Evolutionary conservation across 345 rosid genomes (phyloP).

Genomic region (Capsella bursapastoris): DNA sequence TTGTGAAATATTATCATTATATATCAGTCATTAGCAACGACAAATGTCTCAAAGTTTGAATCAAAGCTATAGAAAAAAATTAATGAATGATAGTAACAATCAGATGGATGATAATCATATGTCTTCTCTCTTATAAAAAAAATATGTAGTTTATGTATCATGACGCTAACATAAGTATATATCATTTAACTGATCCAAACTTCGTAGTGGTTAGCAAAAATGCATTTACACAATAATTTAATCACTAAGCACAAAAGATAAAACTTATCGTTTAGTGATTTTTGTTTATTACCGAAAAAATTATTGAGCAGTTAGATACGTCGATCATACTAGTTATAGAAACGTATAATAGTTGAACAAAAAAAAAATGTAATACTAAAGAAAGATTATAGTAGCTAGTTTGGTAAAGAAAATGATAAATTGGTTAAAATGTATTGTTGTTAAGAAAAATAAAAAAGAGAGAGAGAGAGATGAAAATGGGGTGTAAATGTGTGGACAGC

Average conservation of each 20-base stretch:
- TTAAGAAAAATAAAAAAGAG: neutral
- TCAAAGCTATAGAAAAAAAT: neutral
- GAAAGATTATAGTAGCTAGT: neutral
- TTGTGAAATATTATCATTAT: slow-evolving; percentile 23
- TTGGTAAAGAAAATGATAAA: neutral
- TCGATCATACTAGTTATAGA: too few species aligned
- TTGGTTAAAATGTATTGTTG: neutral
- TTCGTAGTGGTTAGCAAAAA: neutral
- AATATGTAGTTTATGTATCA: too few species aligned
- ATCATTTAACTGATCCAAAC: too few species aligned
- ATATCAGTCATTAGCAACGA: slow-evolving; percentile 23
- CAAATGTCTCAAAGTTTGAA: slow-evolving; percentile 25
- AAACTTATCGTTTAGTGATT: too few species aligned
- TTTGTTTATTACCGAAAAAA: neutral
- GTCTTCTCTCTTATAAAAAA: too few species aligned
- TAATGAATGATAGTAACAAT: neutral
- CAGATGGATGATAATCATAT: neutral
- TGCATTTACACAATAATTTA: neutral
- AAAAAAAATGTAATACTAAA: too few species aligned
- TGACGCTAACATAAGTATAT: too few species aligned
- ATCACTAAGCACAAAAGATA: too few species aligned
- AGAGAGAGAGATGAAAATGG: slow-evolving; percentile 32
- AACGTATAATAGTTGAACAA: neutral
- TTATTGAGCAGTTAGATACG: neutral
- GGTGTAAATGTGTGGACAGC: slow-evolving; percentile 50